Percentiles rank a stretch among this genome's conserved stretches.
These are phyloP conservation scores for Populus tremula DNA, from an alignment of 345 rosid species.

Conservation along the genomic window DNA sequence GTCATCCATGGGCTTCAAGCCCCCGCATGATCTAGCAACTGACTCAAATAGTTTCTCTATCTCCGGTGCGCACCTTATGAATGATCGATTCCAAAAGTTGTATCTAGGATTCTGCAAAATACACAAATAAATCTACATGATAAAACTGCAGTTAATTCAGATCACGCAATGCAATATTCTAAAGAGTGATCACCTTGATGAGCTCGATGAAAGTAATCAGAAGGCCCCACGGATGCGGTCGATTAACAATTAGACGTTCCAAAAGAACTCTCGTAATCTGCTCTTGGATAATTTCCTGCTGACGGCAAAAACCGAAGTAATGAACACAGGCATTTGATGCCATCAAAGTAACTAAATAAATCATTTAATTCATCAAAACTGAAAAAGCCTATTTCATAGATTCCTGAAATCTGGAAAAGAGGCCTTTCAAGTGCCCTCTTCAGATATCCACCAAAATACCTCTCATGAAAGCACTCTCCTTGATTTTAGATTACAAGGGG, in stretches of 20 bases:
- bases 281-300: slow-evolving; percentile 93
- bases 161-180: not conserved
- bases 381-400: not conserved
- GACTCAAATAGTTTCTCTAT: slow-evolving; percentile 86
- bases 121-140: not conserved
- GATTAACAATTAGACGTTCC: slow-evolving; percentile 88
- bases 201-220: slow-evolving; percentile 97
- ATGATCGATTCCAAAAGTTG: slow-evolving; percentile 74
- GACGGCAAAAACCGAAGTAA: not conserved
- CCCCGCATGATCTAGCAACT: slow-evolving; percentile 77
- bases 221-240: slow-evolving; percentile 99
- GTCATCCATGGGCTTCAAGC: slow-evolving; percentile 72
- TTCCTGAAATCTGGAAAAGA: not conserved
- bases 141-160: not conserved
- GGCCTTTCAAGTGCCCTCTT: not conserved
- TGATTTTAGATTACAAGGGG: not conserved
- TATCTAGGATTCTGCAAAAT: slow-evolving; percentile 68
- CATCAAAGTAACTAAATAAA: not conserved
- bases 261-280: slow-evolving; percentile 92
- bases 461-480: not conserved
- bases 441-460: not conserved
- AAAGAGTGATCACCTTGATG: slow-evolving; percentile 55
- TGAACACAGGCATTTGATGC: not conserved
- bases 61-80: slow-evolving; percentile 86
- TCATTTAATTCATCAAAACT: not conserved